Base-by-base conservation (phyloP, 2,329 filamentous ascomycete species). In the Pseudogymnoascus sp. region DNA sequence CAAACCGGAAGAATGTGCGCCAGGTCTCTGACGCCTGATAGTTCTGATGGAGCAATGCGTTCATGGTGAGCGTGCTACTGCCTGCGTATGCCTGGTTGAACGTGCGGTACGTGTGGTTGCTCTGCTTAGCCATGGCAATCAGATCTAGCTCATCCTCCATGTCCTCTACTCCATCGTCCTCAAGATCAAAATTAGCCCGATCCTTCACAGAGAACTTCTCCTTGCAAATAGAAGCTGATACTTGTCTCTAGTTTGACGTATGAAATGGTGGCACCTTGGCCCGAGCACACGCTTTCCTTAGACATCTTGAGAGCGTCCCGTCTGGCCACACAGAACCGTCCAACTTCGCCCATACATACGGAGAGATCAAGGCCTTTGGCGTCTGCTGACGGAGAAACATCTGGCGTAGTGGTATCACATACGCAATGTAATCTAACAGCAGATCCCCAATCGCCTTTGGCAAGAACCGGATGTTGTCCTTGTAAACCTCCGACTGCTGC, bases 391-490 rank as follows among this genome's bases (percentile, higher is more conserved):
- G n/a, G 21, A 67, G 42, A 11, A 67, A 67, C 5, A 66, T 7
- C 40, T 67, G 28, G 1, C 46, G 28, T 16, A 68, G 53, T 2
- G 59, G 64, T 1, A 65, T n/a, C 10, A 67, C 37, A 31, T 53
- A 53, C 23, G 21, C 60, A 16, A 67, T 40, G 50, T 67, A 68
- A 2, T n/a, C 8, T 21, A 68, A 50, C 6, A 68, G n/a, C 0
- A 68, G 53, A 56, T 68, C 56, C 21, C 62, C 11, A 62, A 67
- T 65, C 1, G 64, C 34, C 25, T 38, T 60, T 25, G 28, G 63
- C 14, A 68, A 40, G 61, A 66, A 68, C 10, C 42, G 36, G 10
- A 68, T 65, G 34, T 68, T 68, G 36, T 68, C 62, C 50, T 67
- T 67, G 34, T 63, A 65, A 2, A 10, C 31, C 11, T 61, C 25